Conservation (phyloP, 2,329 filamentous ascomycete species). For the Aspergillus terreus region DNA sequence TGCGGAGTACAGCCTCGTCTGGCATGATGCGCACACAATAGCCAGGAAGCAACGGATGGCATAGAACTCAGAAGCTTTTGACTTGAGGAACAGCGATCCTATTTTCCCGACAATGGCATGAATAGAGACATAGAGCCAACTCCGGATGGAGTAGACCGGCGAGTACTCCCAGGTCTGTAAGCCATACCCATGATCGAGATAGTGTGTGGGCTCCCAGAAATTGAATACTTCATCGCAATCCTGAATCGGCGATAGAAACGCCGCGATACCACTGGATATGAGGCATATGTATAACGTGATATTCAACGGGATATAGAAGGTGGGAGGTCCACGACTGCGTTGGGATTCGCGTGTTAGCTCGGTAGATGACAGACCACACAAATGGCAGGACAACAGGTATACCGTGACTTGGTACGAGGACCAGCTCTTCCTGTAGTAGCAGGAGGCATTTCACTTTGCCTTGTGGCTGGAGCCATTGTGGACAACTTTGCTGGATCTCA, state of each 20-base stretch:
- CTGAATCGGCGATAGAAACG: slow-evolving; percentile 83
- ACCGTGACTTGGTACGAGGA: slow-evolving; percentile 27
- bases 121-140: slow-evolving; percentile 83
- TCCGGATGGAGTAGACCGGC: slow-evolving; percentile 88
- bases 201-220: slow-evolving; percentile 97
- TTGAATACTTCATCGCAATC: slow-evolving; percentile 99
- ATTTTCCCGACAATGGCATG: slow-evolving; percentile 71
- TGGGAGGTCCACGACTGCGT: slow-evolving; percentile 30
- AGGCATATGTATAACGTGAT: slow-evolving; percentile 79
- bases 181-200: slow-evolving; percentile 86
- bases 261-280: slow-evolving; percentile 68
- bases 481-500: not conserved
- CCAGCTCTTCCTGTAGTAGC: slow-evolving; percentile 1
- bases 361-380: not conserved
- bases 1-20: slow-evolving; percentile 75
- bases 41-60: slow-evolving; percentile 74
- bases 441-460: slow-evolving; percentile 8
- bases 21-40: slow-evolving; percentile 71
- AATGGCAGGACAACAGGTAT: slow-evolving; percentile 3
- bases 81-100: slow-evolving; percentile 52
- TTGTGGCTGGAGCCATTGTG: slow-evolving; percentile 16
- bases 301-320: slow-evolving; percentile 66
- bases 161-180: slow-evolving; percentile 99
- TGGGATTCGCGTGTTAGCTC: not conserved
- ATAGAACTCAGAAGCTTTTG: slow-evolving; percentile 71